Percentiles rank a stretch among this genome's conserved stretches.
Evolutionary conservation across 192 early-diverging fungal species (phyloP).

Genomic region (Entrophospora sp.): DNA sequence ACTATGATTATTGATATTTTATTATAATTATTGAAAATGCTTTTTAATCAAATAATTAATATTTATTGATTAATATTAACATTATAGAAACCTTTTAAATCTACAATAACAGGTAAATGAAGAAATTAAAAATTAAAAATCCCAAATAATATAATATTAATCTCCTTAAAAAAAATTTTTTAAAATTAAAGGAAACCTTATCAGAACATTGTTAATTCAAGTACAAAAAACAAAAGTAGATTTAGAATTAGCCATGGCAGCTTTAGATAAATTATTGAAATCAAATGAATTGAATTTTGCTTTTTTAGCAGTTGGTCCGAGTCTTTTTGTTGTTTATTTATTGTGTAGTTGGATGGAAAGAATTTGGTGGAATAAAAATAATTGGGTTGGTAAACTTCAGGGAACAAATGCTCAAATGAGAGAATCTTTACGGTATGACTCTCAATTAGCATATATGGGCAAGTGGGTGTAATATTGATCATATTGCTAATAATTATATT

Average conservation of each 20-base stretch:
- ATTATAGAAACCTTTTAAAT: conserved; percentile 36
- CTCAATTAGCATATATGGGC: too few species aligned
- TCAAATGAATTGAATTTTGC: conserved; percentile 96
- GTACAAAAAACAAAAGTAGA: conserved; percentile 95
- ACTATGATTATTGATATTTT: background rate
- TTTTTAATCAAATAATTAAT: background rate
- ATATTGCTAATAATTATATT: too few species aligned
- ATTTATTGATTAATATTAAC: conserved; percentile 9
- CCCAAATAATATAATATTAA: background rate
- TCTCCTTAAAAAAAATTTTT: background rate
- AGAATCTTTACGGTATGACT: conserved; percentile 42
- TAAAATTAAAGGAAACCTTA: conserved; percentile 46
- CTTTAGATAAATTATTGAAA: conserved; percentile 83
- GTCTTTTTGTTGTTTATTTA: conserved; percentile 51
- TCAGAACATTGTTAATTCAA: conserved; percentile 68
- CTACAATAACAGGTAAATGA: conserved; percentile 28
- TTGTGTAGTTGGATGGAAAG: conserved; percentile 30
- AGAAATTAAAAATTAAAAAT: background rate
- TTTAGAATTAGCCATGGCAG: conserved; percentile 82
- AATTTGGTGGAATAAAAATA: conserved; percentile 29
- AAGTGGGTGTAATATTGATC: too few species aligned
- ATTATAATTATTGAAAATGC: background rate
- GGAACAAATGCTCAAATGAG: conserved; percentile 27
- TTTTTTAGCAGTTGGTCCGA: conserved; percentile 71
- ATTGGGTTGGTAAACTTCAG: conserved; percentile 30